These are phyloP conservation scores for Pseudopyricularia cyperi DNA, from an alignment of 2,329 filamentous ascomycete genomes.

Conservation along the genomic window DNA sequence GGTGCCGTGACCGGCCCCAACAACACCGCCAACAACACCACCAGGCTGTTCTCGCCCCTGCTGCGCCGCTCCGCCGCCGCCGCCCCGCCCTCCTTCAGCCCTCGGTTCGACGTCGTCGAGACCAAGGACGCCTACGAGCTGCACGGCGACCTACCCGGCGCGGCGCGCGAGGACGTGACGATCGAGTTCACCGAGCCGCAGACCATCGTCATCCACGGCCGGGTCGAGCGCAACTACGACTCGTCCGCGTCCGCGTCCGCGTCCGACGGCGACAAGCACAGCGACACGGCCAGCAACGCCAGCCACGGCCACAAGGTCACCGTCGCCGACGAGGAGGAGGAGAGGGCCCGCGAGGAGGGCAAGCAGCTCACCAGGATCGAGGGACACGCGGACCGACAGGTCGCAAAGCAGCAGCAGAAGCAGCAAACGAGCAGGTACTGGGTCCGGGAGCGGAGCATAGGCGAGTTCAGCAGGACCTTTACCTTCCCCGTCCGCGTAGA, in stretches of 20 bases:
- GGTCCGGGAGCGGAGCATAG: slow-evolving; percentile 52
- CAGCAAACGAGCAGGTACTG: slow-evolving; percentile 39
- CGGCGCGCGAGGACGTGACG: slow-evolving; percentile 59
- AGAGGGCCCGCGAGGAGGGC: slow-evolving; percentile 13
- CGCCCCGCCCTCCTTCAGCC: slow-evolving; percentile 46
- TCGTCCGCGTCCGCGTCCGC: slow-evolving; percentile 34
- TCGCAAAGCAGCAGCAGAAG: slow-evolving; percentile 8
- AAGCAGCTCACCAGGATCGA: slow-evolving; percentile 17
- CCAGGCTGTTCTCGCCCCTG: no score
- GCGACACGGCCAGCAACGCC: slow-evolving; percentile 1
- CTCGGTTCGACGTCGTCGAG: slow-evolving; percentile 70
- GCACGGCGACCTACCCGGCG: slow-evolving; percentile 66
- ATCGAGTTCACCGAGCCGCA: slow-evolving; percentile 71
- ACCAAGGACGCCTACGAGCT: slow-evolving; percentile 57
- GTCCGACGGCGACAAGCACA: slow-evolving; percentile 27
- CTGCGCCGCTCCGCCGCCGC: slow-evolving; percentile 11
- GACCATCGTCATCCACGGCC: slow-evolving; percentile 59
- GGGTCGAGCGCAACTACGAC: slow-evolving; percentile 46
- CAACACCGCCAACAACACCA: no score
- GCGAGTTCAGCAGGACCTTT: slow-evolving; percentile 57
- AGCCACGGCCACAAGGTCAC: slow-evolving; percentile 37
- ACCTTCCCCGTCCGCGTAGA: slow-evolving; percentile 53
- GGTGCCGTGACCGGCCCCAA: no score
- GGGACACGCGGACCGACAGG: slow-evolving; percentile 17
- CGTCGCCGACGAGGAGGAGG: slow-evolving; percentile 47